Percentiles rank a stretch among this genome's conserved stretches.
These are phyloP conservation scores for Pseudogymnoascus sp. DNA, from an alignment of 2,329 filamentous ascomycete genomes.

Conservation along the genomic window DNA sequence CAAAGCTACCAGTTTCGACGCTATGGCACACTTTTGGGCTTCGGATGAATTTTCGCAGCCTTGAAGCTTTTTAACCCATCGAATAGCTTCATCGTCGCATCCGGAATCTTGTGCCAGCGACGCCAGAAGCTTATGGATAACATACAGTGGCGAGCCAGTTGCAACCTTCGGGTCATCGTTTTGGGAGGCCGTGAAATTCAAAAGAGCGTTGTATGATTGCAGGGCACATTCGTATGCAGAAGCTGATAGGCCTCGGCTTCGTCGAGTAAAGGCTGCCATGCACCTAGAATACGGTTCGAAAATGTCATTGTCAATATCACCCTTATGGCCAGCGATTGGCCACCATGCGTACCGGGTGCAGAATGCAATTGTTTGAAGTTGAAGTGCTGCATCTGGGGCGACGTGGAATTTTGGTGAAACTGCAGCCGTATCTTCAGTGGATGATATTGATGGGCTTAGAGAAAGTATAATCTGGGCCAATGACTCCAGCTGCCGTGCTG, in stretches of 20 bases:
- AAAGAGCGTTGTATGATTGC: conserved; percentile 19
- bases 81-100: conserved; percentile 41
- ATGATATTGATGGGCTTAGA: conserved; percentile 58
- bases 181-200: background rate
- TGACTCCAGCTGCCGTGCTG: conserved; percentile 55
- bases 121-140: conserved; percentile 42
- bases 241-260: conserved; percentile 27
- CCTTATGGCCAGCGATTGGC: conserved; percentile 50
- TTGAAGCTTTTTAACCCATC: conserved; percentile 44
- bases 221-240: conserved; percentile 21
- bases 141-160: conserved; percentile 17
- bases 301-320: conserved; percentile 54
- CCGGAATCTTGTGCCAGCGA: conserved; percentile 39
- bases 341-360: conserved; percentile 56
- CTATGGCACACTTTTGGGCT: conserved; percentile 37
- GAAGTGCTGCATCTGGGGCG: conserved; percentile 48
- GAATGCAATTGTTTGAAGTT: conserved; percentile 56
- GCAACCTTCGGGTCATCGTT: conserved; percentile 11
- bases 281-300: conserved; percentile 57
- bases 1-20: conserved; percentile 47
- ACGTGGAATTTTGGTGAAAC: conserved; percentile 46
- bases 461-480: conserved; percentile 57
- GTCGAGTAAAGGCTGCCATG: conserved; percentile 50
- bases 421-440: conserved; percentile 50
- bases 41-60: conserved; percentile 23